A percentile compares a stretch with the other conserved stretches of the same genome.
These are phyloP conservation scores for Mycena metata DNA, from an alignment of 768 basidiomycete genomes.

Conservation along the genomic window DNA sequence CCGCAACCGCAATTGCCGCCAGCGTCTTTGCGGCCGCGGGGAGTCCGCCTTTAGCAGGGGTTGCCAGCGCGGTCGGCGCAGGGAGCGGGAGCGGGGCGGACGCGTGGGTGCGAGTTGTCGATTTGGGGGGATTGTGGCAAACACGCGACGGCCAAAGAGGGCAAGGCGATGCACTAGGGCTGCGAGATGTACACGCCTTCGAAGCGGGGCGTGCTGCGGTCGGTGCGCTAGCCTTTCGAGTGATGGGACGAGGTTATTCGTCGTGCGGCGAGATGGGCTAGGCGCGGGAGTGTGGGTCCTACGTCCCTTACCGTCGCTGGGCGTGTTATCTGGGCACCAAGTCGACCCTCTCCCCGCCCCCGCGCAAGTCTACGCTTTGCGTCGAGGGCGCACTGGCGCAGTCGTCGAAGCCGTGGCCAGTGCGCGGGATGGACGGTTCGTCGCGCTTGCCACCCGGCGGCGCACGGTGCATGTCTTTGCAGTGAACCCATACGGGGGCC, in stretches of 20 bases:
- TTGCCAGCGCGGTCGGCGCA: conserved; percentile 43
- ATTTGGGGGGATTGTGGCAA: conserved; percentile 1
- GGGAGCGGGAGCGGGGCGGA: conserved; percentile 65
- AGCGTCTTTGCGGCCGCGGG: background rate
- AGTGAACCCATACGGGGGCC: conserved; percentile 82
- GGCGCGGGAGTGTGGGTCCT: conserved; percentile 31
- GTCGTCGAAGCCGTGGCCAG: conserved; percentile 19
- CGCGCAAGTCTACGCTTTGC: conserved; percentile 27
- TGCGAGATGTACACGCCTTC: conserved; percentile 27
- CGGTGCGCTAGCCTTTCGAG: conserved; percentile 22
- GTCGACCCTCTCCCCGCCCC: background rate
- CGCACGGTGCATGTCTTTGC: conserved; percentile 52
- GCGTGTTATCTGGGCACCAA: background rate
- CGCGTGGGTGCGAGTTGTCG: conserved; percentile 49
- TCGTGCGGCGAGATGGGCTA: conserved; percentile 32
- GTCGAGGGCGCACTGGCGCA: conserved; percentile 36
- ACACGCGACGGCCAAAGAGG: background rate
- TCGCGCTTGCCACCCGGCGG: conserved; percentile 22
- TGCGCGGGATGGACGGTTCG: conserved; percentile 23
- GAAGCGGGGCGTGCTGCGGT: conserved; percentile 57
- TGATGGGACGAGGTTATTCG: conserved; percentile 31
- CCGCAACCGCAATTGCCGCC: conserved; percentile 9
- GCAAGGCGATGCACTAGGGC: background rate
- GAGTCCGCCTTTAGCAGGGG: background rate
- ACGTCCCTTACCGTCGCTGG: background rate